These are phyloP conservation scores for Camelina sativa DNA, from an alignment of 345 rosid genomes.

Conservation along the genomic window DNA sequence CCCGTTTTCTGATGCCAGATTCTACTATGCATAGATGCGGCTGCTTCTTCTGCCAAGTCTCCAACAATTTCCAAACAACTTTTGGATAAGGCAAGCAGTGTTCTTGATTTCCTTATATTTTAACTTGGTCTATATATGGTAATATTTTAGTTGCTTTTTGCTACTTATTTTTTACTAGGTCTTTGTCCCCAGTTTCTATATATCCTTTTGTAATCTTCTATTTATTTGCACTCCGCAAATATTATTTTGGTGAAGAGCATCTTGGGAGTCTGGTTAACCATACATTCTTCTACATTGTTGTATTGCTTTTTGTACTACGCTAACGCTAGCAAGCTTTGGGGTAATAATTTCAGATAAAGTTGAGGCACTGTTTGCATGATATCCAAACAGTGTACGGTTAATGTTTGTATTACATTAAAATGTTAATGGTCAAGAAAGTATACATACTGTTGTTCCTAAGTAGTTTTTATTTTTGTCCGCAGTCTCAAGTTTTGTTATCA, in stretches of 20 bases:
- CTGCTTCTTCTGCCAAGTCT: constrained; percentile 87
- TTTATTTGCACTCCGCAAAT: constrained; percentile 15
- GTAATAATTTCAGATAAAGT: background rate
- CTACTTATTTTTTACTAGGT: constrained; percentile 4
- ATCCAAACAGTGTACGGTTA: background rate
- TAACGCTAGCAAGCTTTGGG: constrained; percentile 28
- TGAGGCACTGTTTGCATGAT: constrained; percentile 7
- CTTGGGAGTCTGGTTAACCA: constrained; percentile 19
- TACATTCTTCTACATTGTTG: background rate
- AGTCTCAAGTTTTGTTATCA: constrained; percentile 91
- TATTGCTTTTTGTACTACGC: constrained; percentile 19
- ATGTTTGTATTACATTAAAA: background rate
- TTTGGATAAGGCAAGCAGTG: constrained; percentile 74
- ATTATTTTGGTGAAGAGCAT: constrained; percentile 9
- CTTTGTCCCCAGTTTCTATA: constrained; percentile 20
- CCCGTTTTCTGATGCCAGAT: constrained; percentile 58
- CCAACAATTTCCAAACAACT: constrained; percentile 75
- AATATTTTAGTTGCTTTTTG: constrained; percentile 1
- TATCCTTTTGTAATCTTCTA: background rate
- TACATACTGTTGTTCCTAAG: constrained; percentile 27
- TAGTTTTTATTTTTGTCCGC: constrained; percentile 33
- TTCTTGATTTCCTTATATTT: constrained; percentile 27
- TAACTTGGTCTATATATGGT: constrained; percentile 22
- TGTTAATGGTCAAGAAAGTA: background rate
- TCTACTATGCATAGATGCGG: constrained; percentile 91